Evolutionary conservation across 2,329 filamentous ascomycete species (phyloP).

Genomic region (Fusarium duplospermum): DNA sequence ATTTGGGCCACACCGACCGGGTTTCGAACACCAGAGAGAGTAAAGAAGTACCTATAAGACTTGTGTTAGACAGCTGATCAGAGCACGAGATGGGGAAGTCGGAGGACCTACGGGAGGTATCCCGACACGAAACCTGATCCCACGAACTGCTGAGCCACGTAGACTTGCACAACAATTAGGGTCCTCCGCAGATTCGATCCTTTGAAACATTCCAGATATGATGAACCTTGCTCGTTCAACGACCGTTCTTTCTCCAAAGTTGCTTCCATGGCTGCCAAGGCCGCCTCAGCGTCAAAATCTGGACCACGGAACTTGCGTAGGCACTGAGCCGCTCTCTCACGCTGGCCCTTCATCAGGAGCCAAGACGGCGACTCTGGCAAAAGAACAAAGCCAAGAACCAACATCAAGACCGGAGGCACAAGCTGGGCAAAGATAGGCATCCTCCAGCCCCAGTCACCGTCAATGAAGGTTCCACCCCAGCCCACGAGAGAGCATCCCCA

Average conservation of each 20-base stretch:
- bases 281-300: slow-evolving; percentile 36
- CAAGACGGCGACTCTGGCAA: slow-evolving; percentile 60
- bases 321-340: slow-evolving; percentile 46
- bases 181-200: slow-evolving; percentile 8
- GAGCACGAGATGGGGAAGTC: neutral
- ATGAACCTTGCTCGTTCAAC: slow-evolving; percentile 34
- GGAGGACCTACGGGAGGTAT: neutral
- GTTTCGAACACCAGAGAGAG: neutral
- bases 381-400: slow-evolving; percentile 41
- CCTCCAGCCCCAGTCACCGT: slow-evolving; percentile 53
- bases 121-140: neutral
- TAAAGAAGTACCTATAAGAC: slow-evolving; percentile 4
- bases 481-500: slow-evolving; percentile 41
- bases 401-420: slow-evolving; percentile 51
- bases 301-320: slow-evolving; percentile 41
- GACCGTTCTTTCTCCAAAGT: slow-evolving; percentile 1
- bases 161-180: neutral
- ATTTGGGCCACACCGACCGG: neutral
- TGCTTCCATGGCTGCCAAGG: neutral
- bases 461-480: slow-evolving; percentile 26
- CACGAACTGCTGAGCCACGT: neutral
- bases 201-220: slow-evolving; percentile 11
- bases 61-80: neutral
- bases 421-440: slow-evolving; percentile 59
- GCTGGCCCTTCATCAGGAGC: slow-evolving; percentile 53